Evolutionary conservation across 78 protist species (phyloP).

Genomic region (Polysphondylium violaceum): DNA sequence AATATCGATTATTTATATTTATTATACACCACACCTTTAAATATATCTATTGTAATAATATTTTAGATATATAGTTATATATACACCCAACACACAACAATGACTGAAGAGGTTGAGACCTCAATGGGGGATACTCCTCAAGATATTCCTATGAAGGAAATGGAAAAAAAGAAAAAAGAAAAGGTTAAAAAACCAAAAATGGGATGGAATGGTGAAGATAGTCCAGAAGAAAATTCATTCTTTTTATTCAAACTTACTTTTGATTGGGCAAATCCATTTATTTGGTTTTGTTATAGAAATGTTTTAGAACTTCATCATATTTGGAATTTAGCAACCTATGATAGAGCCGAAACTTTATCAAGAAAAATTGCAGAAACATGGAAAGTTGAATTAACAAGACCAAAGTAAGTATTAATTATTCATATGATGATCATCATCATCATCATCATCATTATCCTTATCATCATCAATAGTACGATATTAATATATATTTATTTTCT

Average conservation of each 20-base stretch:
- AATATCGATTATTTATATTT: no score
- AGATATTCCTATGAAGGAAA: no score
- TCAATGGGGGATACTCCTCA: no score
- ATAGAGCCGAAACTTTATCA: slow-evolving; percentile 14
- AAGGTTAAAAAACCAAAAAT: not conserved
- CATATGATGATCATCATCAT: not conserved
- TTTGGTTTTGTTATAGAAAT: slow-evolving; percentile 51
- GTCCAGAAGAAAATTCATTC: slow-evolving; percentile 51
- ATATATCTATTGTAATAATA: no score
- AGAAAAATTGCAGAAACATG: slow-evolving; percentile 22
- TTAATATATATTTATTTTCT: not conserved
- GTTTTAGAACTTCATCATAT: slow-evolving; percentile 51
- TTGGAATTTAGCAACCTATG: slow-evolving; percentile 61
- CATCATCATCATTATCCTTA: not conserved
- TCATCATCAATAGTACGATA: not conserved
- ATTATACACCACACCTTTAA: no score
- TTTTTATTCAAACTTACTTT: slow-evolving; percentile 7
- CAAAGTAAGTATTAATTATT: slow-evolving; percentile 30
- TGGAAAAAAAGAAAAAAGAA: not conserved
- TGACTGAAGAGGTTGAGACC: no score
- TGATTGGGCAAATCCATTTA: slow-evolving; percentile 57
- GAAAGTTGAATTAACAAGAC: slow-evolving; percentile 19
- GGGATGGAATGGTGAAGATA: slow-evolving; percentile 31
- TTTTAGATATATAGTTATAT: no score
- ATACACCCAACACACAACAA: no score